Base-by-base conservation (phyloP, 306 rosid genomes). In the Ceratonia siliqua region DNA sequence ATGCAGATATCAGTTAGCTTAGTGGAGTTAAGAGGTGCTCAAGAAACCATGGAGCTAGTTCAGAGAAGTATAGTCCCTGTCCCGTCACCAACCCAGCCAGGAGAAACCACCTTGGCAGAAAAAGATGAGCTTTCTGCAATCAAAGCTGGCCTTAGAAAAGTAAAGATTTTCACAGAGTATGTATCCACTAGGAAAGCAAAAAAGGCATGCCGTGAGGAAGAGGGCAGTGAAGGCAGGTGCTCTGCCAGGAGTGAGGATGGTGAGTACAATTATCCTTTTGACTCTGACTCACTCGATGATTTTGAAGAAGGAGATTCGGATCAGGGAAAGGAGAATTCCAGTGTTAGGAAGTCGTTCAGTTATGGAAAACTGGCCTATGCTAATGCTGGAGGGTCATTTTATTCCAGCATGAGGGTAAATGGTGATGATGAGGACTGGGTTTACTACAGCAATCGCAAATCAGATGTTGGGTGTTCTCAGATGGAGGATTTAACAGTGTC, bases 131-230 rank as follows among this genome's bases (percentile, higher is more conserved):
- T 92, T 78, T 95, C 99, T 45, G 96, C 98, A 2, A 88, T 95
- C 46, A 95, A 92, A 89, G 99, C 99, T 18, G 96, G 99, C 63
- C 92, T 95, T 62, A 84, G 94, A 77, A 92, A 95, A 81, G 99
- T 95, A 7, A 95, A 92, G 84, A 90, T 89, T 65, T 89, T 95
- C 68, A 90, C 91, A 0, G 99, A 91, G 67, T 95, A 89, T 46
- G 99, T 95, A 4, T 87, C 99, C 0, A 25, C 89, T 7, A 82
- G 92, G 81, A 95, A 87, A 70, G 87, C 85, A 0, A 92, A 88
- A 58, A 95, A 95, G 83, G 83, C 92, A 1, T 79, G 84, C 72
- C 87, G 70, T 15, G 98, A 92, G 68, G 99, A 87, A 63, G 98
- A 90, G 41, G 91, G 94, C 33, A 94, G 99, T 69, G 97, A 92